These are phyloP conservation scores for Diaporthe ilicicola DNA, from an alignment of 2,329 filamentous ascomycete species.

Conservation along the genomic window DNA sequence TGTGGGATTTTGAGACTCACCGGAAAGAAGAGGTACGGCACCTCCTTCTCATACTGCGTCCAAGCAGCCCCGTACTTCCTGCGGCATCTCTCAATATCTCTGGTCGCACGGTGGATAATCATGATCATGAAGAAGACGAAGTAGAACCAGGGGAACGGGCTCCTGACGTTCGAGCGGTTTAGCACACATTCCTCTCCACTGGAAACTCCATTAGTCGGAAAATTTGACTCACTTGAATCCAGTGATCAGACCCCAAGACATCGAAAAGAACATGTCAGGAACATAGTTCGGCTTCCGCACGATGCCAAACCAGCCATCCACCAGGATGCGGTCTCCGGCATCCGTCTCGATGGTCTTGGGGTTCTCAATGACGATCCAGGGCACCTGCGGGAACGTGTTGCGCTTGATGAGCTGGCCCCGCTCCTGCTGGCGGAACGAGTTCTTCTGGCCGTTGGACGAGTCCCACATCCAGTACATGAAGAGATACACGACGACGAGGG, in stretches of 20 bases:
- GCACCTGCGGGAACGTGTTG: slow-evolving; percentile 81
- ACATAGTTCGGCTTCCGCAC: slow-evolving; percentile 83
- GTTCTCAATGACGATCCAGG: slow-evolving; percentile 79
- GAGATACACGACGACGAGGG: slow-evolving; percentile 71
- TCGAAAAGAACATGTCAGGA: slow-evolving; percentile 80
- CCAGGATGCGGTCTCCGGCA: slow-evolving; percentile 74
- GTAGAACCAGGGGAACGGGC: slow-evolving; percentile 91
- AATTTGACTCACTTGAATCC: background rate
- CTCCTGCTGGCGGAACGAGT: slow-evolving; percentile 78
- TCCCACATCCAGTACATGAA: slow-evolving; percentile 88
- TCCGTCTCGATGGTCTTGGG: slow-evolving; percentile 75
- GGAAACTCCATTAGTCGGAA: background rate
- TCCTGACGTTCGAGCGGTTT: slow-evolving; percentile 65
- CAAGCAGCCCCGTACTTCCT: slow-evolving; percentile 84
- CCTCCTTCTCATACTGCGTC: slow-evolving; percentile 80
- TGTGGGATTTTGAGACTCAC: slow-evolving; percentile 42
- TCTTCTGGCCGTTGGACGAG: slow-evolving; percentile 85
- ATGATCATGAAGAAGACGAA: slow-evolving; percentile 81
- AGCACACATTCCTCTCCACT: background rate
- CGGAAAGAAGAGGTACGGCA: slow-evolving; percentile 82
- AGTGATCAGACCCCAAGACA: slow-evolving; percentile 82
- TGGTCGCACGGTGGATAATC: slow-evolving; percentile 79
- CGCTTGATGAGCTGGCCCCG: slow-evolving; percentile 70
- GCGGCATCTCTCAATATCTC: slow-evolving; percentile 80
- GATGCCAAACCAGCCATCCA: slow-evolving; percentile 80